These are phyloP conservation scores for Murraya koenigii DNA, from an alignment of 345 rosid genomes.

Conservation along the genomic window DNA sequence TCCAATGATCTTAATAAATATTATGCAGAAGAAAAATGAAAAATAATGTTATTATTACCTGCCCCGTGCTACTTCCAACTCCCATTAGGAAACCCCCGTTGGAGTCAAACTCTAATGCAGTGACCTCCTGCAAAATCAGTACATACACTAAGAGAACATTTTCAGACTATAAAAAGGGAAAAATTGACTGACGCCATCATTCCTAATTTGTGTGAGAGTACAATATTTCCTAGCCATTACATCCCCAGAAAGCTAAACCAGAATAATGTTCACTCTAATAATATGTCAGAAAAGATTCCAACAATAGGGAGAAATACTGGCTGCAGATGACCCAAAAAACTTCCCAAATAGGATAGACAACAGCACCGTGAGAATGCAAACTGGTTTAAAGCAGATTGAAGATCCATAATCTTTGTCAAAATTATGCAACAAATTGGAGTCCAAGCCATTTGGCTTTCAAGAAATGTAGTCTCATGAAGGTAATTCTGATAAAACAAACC, in stretches of 20 bases:
- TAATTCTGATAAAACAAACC: background rate
- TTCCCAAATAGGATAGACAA: background rate
- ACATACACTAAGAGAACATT: conserved; percentile 1
- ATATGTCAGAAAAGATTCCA: background rate
- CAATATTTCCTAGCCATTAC: background rate
- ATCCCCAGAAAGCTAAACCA: background rate
- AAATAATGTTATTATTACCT: conserved; percentile 42
- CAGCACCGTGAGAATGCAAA: background rate
- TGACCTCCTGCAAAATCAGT: conserved; percentile 64
- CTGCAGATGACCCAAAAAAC: background rate
- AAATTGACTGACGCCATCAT: background rate
- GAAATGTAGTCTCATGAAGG: background rate
- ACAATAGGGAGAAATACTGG: background rate
- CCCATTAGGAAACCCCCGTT: conserved; percentile 79
- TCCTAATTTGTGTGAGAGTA: background rate
- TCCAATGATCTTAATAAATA: background rate
- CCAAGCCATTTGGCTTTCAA: background rate
- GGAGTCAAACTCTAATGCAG: conserved; percentile 79
- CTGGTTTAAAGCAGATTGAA: background rate
- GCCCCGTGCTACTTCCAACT: conserved; percentile 89
- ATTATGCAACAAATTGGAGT: background rate
- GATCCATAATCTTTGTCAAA: background rate
- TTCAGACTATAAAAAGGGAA: background rate
- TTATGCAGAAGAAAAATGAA: background rate
- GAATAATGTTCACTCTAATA: background rate